A percentile compares a stretch with the other conserved stretches of the same genome.
Evolutionary conservation across 2,329 filamentous ascomycete species (phyloP).

Genomic region (Coniochaeta ligniaria): DNA sequence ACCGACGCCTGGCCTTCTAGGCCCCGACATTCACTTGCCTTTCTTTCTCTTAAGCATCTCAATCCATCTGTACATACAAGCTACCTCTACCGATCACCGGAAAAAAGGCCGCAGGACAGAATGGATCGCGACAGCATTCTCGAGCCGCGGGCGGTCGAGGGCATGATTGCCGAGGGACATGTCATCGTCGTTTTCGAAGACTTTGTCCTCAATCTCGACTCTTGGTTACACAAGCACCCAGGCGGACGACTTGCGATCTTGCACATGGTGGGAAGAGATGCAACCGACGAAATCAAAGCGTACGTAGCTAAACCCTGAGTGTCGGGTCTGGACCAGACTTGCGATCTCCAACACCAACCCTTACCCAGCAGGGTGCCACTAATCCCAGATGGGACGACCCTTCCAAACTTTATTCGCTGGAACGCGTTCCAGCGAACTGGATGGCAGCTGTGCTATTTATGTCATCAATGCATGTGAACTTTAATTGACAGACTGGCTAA

Average conservation of each 20-base stretch:
- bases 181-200: constrained; percentile 51
- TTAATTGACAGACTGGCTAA: background rate
- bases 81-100: no score
- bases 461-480: background rate
- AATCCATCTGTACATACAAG: no score
- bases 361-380: background rate
- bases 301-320: constrained; percentile 27
- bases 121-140: constrained; percentile 35
- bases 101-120: no score
- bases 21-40: no score
- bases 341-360: background rate
- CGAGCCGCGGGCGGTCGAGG: constrained; percentile 37
- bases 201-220: constrained; percentile 44
- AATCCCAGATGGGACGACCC: background rate
- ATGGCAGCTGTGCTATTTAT: background rate
- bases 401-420: no score
- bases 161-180: constrained; percentile 45
- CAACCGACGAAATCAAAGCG: constrained; percentile 52
- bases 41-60: no score
- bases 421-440: no score
- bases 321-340: background rate
- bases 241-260: constrained; percentile 51
- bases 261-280: constrained; percentile 55
- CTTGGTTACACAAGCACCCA: constrained; percentile 52
- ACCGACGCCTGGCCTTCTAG: no score